Base-by-base conservation (phyloP, 2,329 filamentous ascomycete species). In the Ceratocystis lukuohia region DNA sequence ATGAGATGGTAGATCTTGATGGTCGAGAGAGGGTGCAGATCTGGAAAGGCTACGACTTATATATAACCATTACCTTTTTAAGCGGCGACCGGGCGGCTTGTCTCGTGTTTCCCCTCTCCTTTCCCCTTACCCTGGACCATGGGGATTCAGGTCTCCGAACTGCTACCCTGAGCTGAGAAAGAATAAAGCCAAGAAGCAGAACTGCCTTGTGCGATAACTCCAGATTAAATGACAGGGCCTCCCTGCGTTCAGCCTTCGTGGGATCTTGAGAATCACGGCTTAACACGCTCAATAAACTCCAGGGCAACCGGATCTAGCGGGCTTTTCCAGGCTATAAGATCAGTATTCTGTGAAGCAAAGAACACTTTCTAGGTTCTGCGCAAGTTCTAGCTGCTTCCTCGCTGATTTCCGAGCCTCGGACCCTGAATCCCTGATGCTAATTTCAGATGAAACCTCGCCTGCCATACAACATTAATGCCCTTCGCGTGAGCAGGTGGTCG, bases 391-490 rank as follows among this genome's bases (percentile, higher is more conserved):
- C 48, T 53, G 28, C 28, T 59, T 59, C 25, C 7, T n/a, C 3
- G 28, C 28, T 59, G 12, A 28, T 59, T 59, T 33, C 15, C 28
- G 15, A 59, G 44, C 22, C 22, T 44, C 22, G 25, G 46, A 50
- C 28, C 15, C 62, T 53, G 25, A 15, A 56, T 28, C 61, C 62
- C n/a, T 59, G 53, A 48, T n/a, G 28, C 7, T 64, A 17, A 64
- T 64, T 64, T 56, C 45, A 50, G 46, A 64, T 64, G 62, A 56
- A 50, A 64, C 62, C 28, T 56, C n/a, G 62, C 28, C n/a, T 59
- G 53, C 28, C 5, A 59, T 59, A 33, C 22, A 46, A 25, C 33
- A 20, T 62, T 44, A 25, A 62, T 62, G 53, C 53, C 53, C 53
- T 30, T 33, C 10, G 7, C 15, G 53, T 17, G 37, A 20, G 25